Evolutionary conservation across 495 filamentous ascomycete species (phyloP), one percentile per base, ranked within the genome.

Genomic region (Xylaria grammica): DNA sequence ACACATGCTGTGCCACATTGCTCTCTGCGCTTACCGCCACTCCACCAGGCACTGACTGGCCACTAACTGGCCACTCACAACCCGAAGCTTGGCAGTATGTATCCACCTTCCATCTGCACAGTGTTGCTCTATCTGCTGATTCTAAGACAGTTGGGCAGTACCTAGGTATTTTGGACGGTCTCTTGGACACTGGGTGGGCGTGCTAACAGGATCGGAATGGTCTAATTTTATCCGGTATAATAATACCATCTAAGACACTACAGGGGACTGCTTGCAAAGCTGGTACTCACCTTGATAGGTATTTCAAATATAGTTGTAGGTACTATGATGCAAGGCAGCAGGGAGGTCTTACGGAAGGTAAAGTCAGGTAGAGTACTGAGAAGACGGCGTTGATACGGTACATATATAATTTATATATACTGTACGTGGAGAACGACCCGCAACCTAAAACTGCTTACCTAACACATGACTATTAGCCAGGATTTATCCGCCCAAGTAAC

Each of bases 1-100:
- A 63, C 49, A 63, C n/a, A 48, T 19, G 49, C 49, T 10, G 17
- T 52, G 60, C 60, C 60, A 62, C 60, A 62, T 62, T 46, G 34
- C 51, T n/a, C 30, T 44, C 20, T 20, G 36, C 48, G 10, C 34
- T 27, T 9, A 42, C 5, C 40, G 15, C n/a, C n/a, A n/a, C n/a
- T n/a, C n/a, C n/a, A n/a, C n/a, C n/a, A n/a, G n/a, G n/a, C 40
- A 42, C 40, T 15, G 17, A 3, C 3, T 17, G 13, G 40, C 40
- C 40, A 42, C 40, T 42, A 17, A 42, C 40, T 3, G 15, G 7
- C 40, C 15, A n/a, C n/a, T n/a, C n/a, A n/a, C n/a, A n/a, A n/a
- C n/a, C n/a, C n/a, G n/a, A n/a, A n/a, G n/a, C n/a, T n/a, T n/a
- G n/a, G n/a, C n/a, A n/a, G n/a, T n/a, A n/a, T n/a, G n/a, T n/a